Base-by-base conservation (phyloP, 768 basidiomycete genomes). In the Lactifluus hygrophoroides region DNA sequence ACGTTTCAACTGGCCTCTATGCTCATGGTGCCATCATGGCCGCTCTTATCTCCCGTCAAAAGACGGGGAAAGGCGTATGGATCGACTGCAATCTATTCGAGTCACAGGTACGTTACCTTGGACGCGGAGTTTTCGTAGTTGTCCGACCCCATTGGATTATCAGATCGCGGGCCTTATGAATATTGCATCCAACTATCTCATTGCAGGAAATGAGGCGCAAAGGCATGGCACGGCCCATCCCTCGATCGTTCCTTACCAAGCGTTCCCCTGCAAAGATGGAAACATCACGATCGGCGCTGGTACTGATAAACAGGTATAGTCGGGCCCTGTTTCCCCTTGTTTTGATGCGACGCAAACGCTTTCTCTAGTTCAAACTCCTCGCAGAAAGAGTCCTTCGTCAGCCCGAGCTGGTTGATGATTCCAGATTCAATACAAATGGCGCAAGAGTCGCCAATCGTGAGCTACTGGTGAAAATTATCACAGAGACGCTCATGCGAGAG, bases 71-170 rank as follows among this genome's bases (percentile, higher is more conserved):
- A 64, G 94, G 94, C 2, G 83, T 87, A 14, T 89, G 88, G 84
- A 89, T 97, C 54, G 94, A 97, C 69, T 90, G 88, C 67, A 94
- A 90, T 69, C 73, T 97, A 40, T 95, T 96, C 65, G 94, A 96
- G 66, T 84, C 86, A 14, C 94, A 95, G 75, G 91, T 90, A 58
- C 56, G 74, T 63, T 51, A 25, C 35, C 13, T 42, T 37, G 14
- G 17, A 35, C 11, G 34, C 16, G 32, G 61, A 32, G 14, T 19
- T 21, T 45, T 44, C 37, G 30, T 17, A 34, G 37, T 14, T 53
- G 16, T 10, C 48, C 9, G 13, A 35, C 10, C 35, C 3, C 11
- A 19, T 35, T 30, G n/a, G 34, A 27, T 21, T 66, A 94, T 35
- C 66, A 95, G 90, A 80, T 96, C 48, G 91, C 94, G 16, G 90